Conservation (phyloP, 23 red algal species). For the Chondrus crispus region DNA sequence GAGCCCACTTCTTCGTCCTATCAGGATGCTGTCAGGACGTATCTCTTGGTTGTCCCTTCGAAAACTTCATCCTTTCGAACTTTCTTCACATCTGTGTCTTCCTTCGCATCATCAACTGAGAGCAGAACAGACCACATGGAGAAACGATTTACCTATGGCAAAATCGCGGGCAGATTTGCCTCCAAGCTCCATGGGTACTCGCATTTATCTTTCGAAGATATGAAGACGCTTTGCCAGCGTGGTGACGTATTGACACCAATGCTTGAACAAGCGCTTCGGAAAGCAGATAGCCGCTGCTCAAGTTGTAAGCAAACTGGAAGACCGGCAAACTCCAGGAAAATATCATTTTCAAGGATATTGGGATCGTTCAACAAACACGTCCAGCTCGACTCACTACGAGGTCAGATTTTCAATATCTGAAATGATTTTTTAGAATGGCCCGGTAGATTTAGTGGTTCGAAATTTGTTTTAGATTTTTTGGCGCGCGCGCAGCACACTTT, state of each 20-base stretch:
- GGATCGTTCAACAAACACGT: constrained; percentile 25
- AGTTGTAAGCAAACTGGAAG: not conserved
- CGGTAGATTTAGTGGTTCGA: no score
- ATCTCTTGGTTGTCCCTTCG: not conserved
- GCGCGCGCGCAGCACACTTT: no score
- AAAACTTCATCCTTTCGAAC: not conserved
- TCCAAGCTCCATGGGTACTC: constrained; percentile 7
- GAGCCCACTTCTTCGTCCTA: not conserved
- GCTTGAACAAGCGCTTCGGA: not conserved
- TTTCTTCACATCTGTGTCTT: not conserved
- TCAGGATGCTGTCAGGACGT: not conserved
- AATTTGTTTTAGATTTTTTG: no score
- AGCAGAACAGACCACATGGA: not conserved
- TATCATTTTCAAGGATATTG: constrained; percentile 11
- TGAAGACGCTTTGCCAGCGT: constrained; percentile 10
- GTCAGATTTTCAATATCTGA: no score
- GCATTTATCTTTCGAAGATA: not conserved
- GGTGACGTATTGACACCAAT: not conserved
- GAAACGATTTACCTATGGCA: not conserved
- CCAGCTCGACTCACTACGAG: constrained; percentile 18
- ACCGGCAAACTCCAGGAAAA: not conserved
- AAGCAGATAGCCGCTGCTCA: not conserved
- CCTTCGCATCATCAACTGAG: not conserved
- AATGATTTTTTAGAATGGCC: no score
- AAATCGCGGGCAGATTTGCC: not conserved